These are phyloP conservation scores for Trypanosoma brucei DNA, from an alignment of 208 protist genomes.

Conservation along the genomic window DNA sequence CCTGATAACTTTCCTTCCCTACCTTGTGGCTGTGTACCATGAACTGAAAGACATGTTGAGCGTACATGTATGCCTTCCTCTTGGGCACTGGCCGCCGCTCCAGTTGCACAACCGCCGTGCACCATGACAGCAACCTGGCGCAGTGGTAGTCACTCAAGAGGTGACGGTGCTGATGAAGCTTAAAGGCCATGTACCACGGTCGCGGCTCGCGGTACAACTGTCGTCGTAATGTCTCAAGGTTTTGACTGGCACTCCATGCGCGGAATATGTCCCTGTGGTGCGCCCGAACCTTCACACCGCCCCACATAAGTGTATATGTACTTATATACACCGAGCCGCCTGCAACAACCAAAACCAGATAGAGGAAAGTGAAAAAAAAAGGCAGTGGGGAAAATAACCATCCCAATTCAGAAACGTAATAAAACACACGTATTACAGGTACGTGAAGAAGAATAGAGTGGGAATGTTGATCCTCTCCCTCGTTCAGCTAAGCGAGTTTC, in stretches of 20 bases:
- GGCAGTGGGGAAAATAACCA: too few species aligned
- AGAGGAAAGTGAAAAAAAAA: neutral
- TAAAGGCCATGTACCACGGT: conserved; percentile 75
- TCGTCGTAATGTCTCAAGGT: conserved; percentile 53
- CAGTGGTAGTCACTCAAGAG: conserved; percentile 77
- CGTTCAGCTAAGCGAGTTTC: too few species aligned
- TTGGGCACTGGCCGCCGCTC: conserved; percentile 26
- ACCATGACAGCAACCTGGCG: conserved; percentile 74
- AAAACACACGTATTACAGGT: too few species aligned
- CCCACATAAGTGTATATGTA: conserved; percentile 50
- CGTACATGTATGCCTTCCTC: conserved; percentile 72
- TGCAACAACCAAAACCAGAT: neutral
- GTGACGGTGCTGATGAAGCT: conserved; percentile 64
- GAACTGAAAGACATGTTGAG: conserved; percentile 72
- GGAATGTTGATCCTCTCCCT: too few species aligned
- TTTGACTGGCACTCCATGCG: conserved; percentile 62
- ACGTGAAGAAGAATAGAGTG: too few species aligned
- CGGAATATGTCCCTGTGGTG: conserved; percentile 72
- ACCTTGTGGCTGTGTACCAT: conserved; percentile 74
- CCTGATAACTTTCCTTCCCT: conserved; percentile 42
- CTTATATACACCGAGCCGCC: neutral
- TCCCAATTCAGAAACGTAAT: too few species aligned
- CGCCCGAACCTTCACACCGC: conserved; percentile 66
- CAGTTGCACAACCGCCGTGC: conserved; percentile 60
- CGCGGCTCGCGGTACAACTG: conserved; percentile 72